A percentile compares a stretch with the other conserved stretches of the same genome.
Evolutionary conservation across 345 rosid species (phyloP).

Genomic region (Gynandropsis gynandra): DNA sequence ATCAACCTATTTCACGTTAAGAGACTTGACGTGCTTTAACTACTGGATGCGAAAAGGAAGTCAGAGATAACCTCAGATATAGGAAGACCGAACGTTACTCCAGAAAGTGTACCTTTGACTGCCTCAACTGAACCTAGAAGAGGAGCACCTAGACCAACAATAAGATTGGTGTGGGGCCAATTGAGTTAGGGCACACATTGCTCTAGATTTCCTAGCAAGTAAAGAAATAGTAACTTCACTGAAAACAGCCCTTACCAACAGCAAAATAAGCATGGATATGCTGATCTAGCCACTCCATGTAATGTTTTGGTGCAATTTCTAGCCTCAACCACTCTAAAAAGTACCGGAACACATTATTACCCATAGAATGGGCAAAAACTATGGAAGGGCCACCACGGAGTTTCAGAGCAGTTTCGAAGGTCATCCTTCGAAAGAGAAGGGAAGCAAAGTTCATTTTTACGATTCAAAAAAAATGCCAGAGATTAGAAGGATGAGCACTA

Average conservation of each 20-base stretch:
- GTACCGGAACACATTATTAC: constrained; percentile 90
- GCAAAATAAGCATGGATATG: constrained; percentile 95
- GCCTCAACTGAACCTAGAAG: constrained; percentile 90
- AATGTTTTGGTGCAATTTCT: constrained; percentile 95
- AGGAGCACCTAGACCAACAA: constrained; percentile 65
- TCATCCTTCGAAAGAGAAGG: constrained; percentile 48
- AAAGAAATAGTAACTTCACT: constrained; percentile 12
- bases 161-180: constrained; percentile 15
- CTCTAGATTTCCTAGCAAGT: constrained; percentile 5
- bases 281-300: constrained; percentile 78
- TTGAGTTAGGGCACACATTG: not conserved
- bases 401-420: constrained; percentile 89
- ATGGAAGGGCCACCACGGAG: constrained; percentile 90
- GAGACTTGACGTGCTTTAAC: constrained; percentile 1
- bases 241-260: constrained; percentile 53
- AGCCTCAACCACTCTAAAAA: constrained; percentile 97
- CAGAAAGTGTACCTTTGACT: constrained; percentile 71
- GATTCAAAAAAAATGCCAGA: not conserved
- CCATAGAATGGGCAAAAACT: constrained; percentile 97
- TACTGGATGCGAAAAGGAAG: constrained; percentile 15
- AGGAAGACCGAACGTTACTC: constrained; percentile 88
- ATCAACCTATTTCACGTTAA: not conserved
- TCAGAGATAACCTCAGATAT: constrained; percentile 73
- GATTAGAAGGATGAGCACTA: constrained; percentile 28
- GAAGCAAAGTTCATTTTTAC: not conserved